Evolutionary conservation across 2,329 filamentous ascomycete species (phyloP), one percentile per base, ranked within the genome.

Genomic region (Aspergillus quadricinctus): DNA sequence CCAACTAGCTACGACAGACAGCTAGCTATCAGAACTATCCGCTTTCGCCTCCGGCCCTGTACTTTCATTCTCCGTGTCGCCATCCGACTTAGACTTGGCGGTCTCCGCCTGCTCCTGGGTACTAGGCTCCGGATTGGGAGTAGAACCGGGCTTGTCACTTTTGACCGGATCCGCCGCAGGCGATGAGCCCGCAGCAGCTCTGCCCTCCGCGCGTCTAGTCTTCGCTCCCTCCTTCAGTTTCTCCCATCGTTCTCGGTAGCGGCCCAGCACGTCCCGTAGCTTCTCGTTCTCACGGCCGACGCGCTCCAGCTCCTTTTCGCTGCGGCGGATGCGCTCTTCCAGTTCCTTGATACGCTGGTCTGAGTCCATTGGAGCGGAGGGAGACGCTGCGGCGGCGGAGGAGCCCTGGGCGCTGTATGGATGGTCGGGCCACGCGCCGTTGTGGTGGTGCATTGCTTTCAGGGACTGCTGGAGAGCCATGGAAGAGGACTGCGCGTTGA

Each of bases 381-480:
- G 62, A 2, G 72, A 69, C 3, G 63, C 54, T n/a, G 60, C 58
- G 21, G 65, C 58, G 21, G 65, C 58, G 19, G 73, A 66, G 43
- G 68, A 61, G 52, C 62, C 67, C 51, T 43, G 78, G 61, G 60
- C 71, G 1, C 54, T 50, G n/a, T 67, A 58, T 5, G 10, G 21
- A 14, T 25, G 14, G n/a, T 71, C 67, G 3, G 68, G 62, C 1
- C 68, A 68, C 2, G 66, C 63, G 4, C 66, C 61, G 35, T 64
- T 70, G 23, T 76, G 72, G 45, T 75, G 73, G 41, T 78, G 75
- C 54, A 81, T 73, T 57, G 78, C 75, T 62, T 80, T 77, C 65
- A 86, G 86, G 64, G 90, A 96, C 71, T 97, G 91, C 14, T 92
- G 90, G 35, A 97, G 82, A 3, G 91, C 90, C 75, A 92, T 84